Percentiles rank a stretch among this genome's conserved stretches.
phyloP scores from a whole-genome alignment of 2,329 filamentous ascomycete genomes.

The Juglanconis oblonga region DNA sequence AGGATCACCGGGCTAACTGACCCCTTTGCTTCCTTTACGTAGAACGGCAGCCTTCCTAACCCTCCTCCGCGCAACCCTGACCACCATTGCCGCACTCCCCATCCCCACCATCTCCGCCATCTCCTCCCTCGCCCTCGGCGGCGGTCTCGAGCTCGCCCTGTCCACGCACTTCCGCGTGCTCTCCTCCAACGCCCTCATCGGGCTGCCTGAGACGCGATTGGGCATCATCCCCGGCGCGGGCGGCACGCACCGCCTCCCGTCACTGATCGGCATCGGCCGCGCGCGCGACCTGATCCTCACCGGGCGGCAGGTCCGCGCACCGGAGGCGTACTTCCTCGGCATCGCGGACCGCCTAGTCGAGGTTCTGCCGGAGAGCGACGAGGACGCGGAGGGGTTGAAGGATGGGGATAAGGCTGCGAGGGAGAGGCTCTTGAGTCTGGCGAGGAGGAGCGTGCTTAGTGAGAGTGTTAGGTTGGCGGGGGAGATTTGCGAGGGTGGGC shows the following conservation, averaged over 20 bases:
- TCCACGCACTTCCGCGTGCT: constrained; percentile 88
- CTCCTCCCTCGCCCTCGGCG: constrained; percentile 81
- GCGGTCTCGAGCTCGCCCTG: constrained; percentile 89
- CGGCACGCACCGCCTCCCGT: constrained; percentile 83
- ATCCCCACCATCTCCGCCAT: constrained; percentile 90
- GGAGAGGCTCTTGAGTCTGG: constrained; percentile 46
- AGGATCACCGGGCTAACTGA: background rate
- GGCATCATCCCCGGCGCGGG: constrained; percentile 95
- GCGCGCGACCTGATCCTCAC: constrained; percentile 91
- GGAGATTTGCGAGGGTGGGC: constrained; percentile 80
- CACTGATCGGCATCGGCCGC: constrained; percentile 72
- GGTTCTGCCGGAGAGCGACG: constrained; percentile 58
- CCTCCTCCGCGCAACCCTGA: constrained; percentile 73
- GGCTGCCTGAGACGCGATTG: constrained; percentile 85
- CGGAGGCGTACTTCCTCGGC: constrained; percentile 89
- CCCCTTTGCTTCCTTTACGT: constrained; percentile 36
- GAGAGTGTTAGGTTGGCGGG: constrained; percentile 76
- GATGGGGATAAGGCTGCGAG: constrained; percentile 43
- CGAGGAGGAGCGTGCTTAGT: constrained; percentile 66
- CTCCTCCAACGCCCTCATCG: constrained; percentile 72
- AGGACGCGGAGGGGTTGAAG: constrained; percentile 31
- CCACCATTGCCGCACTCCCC: constrained; percentile 68
- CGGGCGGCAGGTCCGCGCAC: constrained; percentile 75
- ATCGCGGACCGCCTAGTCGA: constrained; percentile 89
- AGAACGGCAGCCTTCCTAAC: constrained; percentile 74